Conservation (phyloP, 169 alveolate genomes). For the Plasmodium adleri region DNA sequence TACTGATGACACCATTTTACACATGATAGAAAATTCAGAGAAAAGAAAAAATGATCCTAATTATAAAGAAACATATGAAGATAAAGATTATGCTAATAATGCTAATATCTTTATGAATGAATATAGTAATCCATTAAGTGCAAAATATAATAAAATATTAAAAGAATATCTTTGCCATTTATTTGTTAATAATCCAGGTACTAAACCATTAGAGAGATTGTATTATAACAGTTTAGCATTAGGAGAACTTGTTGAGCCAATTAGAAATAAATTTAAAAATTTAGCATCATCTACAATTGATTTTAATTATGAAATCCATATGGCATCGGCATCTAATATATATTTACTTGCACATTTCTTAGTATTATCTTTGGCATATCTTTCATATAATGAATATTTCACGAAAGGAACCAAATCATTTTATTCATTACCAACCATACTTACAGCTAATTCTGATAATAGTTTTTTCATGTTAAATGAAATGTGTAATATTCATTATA, state of each 20-base stretch:
- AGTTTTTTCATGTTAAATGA: constrained; percentile 68
- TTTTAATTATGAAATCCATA: constrained; percentile 43
- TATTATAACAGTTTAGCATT: constrained; percentile 46
- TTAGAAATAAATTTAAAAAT: constrained; percentile 28
- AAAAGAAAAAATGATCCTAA: constrained; percentile 16
- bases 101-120: constrained; percentile 38
- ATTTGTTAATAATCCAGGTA: constrained; percentile 61
- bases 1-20: constrained; percentile 19
- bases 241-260: constrained; percentile 55
- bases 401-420: constrained; percentile 38
- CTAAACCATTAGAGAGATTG: constrained; percentile 38
- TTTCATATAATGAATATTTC: constrained; percentile 43
- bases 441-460: constrained; percentile 55
- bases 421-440: constrained; percentile 53
- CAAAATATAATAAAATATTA: constrained; percentile 35
- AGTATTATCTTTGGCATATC: constrained; percentile 62
- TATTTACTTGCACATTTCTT: constrained; percentile 58
- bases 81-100: neutral
- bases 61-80: constrained; percentile 12
- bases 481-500: constrained; percentile 63
- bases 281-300: constrained; percentile 24
- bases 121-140: constrained; percentile 12
- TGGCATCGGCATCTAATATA: constrained; percentile 39
- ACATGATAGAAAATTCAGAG: constrained; percentile 11
- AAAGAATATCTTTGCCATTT: constrained; percentile 56